Evolutionary conservation across 192 early-diverging fungal genomes (phyloP).

Genomic region (Backusella westeae): DNA sequence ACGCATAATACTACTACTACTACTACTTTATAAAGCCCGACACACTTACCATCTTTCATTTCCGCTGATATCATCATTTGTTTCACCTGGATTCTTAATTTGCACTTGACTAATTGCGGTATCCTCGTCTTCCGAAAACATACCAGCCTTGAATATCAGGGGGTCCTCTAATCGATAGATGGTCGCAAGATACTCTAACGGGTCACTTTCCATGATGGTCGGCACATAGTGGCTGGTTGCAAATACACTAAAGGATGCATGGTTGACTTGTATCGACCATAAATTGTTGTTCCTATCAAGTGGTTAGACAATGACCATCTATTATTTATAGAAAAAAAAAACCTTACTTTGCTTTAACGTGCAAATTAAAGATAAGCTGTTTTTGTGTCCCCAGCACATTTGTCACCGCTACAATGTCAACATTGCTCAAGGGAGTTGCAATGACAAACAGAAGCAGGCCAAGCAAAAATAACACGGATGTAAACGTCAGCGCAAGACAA

Average conservation of each 20-base stretch:
- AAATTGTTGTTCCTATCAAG: background rate
- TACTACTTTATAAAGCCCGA: too few species aligned
- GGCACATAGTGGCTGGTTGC: slow-evolving; percentile 9
- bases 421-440: background rate
- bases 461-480: background rate
- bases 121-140: background rate
- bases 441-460: background rate
- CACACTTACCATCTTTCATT: slow-evolving; percentile 13
- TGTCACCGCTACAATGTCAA: background rate
- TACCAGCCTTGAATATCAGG: background rate
- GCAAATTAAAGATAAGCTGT: slow-evolving; percentile 11
- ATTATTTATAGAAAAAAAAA: too few species aligned
- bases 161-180: background rate
- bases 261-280: slow-evolving; percentile 1
- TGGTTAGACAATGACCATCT: too few species aligned
- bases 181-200: slow-evolving; percentile 1
- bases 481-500: background rate
- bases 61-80: background rate
- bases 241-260: slow-evolving; percentile 7
- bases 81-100: slow-evolving; percentile 11
- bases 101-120: background rate
- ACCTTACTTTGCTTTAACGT: slow-evolving; percentile 10
- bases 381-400: slow-evolving; percentile 16
- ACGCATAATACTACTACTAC: too few species aligned
- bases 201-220: background rate